Conservation (phyloP, 805 yeast genomes). For the Wickerhamomyces pijperi region DNA sequence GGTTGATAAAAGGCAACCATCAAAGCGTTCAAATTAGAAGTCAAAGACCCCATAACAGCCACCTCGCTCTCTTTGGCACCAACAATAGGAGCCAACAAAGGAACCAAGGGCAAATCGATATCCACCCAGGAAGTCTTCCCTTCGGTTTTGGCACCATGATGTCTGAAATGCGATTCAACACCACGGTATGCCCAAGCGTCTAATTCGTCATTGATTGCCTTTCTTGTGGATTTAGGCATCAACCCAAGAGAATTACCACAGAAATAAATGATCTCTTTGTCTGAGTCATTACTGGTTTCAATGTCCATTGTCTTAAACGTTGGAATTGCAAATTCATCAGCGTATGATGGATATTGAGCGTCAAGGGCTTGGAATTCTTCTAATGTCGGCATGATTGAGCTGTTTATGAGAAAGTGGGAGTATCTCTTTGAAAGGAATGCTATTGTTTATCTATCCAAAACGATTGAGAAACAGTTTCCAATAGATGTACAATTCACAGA, state of each 20-base stretch:
- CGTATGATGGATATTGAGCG: conserved; percentile 20
- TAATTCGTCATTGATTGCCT: conserved; percentile 53
- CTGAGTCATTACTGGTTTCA: conserved; percentile 1
- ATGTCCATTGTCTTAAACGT: conserved; percentile 50
- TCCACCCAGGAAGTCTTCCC: conserved; percentile 69
- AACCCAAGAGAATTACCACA: conserved; percentile 94
- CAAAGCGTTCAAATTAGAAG: conserved; percentile 70
- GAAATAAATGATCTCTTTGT: conserved; percentile 37
- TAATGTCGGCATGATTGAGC: neutral
- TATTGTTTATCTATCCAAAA: too few relatives aligned
- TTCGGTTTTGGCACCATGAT: conserved; percentile 31
- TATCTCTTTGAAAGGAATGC: too few relatives aligned
- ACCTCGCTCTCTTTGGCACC: conserved; percentile 74
- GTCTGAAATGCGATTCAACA: conserved; percentile 78
- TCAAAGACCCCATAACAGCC: conserved; percentile 79
- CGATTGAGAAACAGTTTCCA: too few relatives aligned
- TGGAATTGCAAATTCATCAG: conserved; percentile 50
- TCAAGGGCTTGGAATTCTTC: conserved; percentile 8
- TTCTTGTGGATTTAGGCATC: conserved; percentile 59
- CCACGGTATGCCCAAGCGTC: conserved; percentile 76
- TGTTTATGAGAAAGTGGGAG: too few relatives aligned
- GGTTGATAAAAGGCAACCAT: conserved; percentile 71
- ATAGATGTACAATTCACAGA: too few relatives aligned
- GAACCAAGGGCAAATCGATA: conserved; percentile 67
- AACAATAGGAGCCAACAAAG: conserved; percentile 58